Percentiles rank a stretch among this genome's conserved stretches.
Conservation (phyloP, 2,329 filamentous ascomycete species). For the Hymenoscyphus scutula region DNA sequence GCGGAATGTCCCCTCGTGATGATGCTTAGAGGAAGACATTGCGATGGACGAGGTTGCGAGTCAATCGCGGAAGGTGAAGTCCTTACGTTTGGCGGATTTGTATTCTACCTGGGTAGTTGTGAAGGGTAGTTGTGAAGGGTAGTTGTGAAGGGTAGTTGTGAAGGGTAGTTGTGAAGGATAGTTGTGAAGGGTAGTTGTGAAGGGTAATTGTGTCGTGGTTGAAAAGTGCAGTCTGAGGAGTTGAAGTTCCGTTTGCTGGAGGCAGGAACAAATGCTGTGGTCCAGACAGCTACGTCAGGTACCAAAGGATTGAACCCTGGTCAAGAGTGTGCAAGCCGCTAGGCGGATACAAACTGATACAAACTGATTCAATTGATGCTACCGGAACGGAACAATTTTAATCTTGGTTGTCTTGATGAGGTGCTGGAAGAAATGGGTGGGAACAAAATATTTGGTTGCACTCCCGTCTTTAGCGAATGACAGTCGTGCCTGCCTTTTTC, state of each 20-base stretch:
- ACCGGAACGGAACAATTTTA: not conserved
- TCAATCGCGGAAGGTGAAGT: not conserved
- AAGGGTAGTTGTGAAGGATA: too few relatives aligned
- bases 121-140: not conserved
- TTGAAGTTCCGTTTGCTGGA: not conserved
- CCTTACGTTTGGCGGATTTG: not conserved
- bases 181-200: too few relatives aligned
- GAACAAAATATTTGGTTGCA: not conserved
- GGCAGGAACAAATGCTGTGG: not conserved
- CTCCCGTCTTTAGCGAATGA: not conserved
- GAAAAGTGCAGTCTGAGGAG: not conserved
- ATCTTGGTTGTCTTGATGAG: not conserved
- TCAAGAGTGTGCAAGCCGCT: not conserved
- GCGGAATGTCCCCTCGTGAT: conserved; percentile 8
- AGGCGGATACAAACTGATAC: not conserved
- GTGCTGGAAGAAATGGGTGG: not conserved
- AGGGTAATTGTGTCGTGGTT: not conserved
- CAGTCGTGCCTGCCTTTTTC: not conserved
- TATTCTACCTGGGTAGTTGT: not conserved
- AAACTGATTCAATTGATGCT: not conserved
- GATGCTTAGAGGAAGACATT: not conserved
- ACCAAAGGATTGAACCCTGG: not conserved
- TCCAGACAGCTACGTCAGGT: not conserved
- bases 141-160: not conserved
- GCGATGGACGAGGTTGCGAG: not conserved